Percentiles rank a stretch among this genome's conserved stretches.
Evolutionary conservation across 208 protist species (phyloP).

Genomic region (Wallacemonas sp.): DNA sequence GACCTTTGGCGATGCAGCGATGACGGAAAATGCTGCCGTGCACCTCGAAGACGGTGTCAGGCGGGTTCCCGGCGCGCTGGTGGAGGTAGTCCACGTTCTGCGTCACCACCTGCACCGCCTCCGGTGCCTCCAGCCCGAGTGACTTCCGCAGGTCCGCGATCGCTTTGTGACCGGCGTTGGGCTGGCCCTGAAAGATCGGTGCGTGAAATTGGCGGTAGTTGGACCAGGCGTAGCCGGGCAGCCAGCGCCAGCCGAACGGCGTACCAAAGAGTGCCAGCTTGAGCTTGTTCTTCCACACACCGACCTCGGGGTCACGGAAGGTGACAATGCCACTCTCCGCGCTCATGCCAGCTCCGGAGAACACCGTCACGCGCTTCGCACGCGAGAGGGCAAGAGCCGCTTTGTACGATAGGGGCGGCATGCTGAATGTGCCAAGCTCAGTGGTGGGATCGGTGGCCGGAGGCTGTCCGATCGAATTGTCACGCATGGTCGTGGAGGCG

Average conservation of each 20-base stretch:
- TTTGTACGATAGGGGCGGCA: background rate
- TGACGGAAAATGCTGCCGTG: conserved; percentile 45
- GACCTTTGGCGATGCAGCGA: conserved; percentile 28
- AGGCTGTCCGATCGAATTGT: background rate
- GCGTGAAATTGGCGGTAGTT: conserved; percentile 31
- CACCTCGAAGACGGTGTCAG: conserved; percentile 29
- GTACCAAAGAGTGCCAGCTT: conserved; percentile 27
- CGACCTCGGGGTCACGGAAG: conserved; percentile 40
- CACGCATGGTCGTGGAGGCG: too few relatives aligned
- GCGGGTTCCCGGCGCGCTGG: conserved; percentile 31
- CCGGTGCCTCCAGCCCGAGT: background rate
- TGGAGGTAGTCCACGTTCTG: conserved; percentile 66
- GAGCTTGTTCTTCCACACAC: conserved; percentile 36
- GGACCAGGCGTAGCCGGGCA: conserved; percentile 22
- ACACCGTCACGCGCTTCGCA: conserved; percentile 28
- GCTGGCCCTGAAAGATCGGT: conserved; percentile 29
- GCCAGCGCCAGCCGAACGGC: conserved; percentile 36
- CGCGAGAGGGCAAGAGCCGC: conserved; percentile 19
- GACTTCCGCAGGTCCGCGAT: conserved; percentile 25
- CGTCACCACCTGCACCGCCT: conserved; percentile 37
- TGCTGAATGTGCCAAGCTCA: too few relatives aligned
- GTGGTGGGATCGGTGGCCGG: background rate
- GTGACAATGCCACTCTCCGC: conserved; percentile 54
- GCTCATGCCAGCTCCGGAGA: conserved; percentile 49
- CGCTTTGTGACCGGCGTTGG: conserved; percentile 39